phyloP scores from a whole-genome alignment of 169 alveolate genomes.

The Fabrea salina region DNA sequence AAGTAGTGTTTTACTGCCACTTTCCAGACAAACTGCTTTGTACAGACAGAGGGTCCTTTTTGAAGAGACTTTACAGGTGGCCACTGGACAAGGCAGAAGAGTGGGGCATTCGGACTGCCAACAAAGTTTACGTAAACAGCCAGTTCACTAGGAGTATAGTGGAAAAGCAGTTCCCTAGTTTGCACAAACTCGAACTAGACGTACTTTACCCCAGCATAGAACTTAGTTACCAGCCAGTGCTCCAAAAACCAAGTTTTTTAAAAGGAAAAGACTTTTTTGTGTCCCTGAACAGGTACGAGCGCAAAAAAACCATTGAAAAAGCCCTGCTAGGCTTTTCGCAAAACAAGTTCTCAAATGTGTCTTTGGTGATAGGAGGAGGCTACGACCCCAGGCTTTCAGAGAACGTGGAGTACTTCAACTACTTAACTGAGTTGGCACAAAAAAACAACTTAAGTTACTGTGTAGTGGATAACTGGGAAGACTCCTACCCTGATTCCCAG shows the following conservation, averaged over 20 bases:
- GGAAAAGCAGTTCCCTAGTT: constrained; percentile 52
- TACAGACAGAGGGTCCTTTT: constrained; percentile 60
- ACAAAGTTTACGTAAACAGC: constrained; percentile 69
- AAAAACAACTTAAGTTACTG: constrained; percentile 19
- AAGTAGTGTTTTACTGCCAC: constrained; percentile 88
- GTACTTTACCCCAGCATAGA: constrained; percentile 42
- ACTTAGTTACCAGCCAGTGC: constrained; percentile 58
- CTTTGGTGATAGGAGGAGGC: constrained; percentile 90
- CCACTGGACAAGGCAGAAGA: constrained; percentile 81
- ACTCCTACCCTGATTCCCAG: constrained; percentile 33
- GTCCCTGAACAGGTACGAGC: constrained; percentile 87
- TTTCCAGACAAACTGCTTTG: constrained; percentile 91
- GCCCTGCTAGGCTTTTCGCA: constrained; percentile 82
- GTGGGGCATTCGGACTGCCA: constrained; percentile 50
- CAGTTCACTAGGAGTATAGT: constrained; percentile 67
- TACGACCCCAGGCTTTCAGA: constrained; percentile 86
- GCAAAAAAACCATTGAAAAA: constrained; percentile 84
- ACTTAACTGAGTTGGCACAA: constrained; percentile 54
- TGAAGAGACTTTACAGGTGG: constrained; percentile 79
- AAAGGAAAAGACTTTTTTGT: constrained; percentile 54
- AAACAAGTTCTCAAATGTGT: constrained; percentile 46
- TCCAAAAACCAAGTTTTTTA: constrained; percentile 74
- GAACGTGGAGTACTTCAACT: constrained; percentile 78
- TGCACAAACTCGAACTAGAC: constrained; percentile 28
- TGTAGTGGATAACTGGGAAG: constrained; percentile 8